phyloP scores from a whole-genome alignment of 805 yeast genomes.

The Saturnispora silvae region DNA sequence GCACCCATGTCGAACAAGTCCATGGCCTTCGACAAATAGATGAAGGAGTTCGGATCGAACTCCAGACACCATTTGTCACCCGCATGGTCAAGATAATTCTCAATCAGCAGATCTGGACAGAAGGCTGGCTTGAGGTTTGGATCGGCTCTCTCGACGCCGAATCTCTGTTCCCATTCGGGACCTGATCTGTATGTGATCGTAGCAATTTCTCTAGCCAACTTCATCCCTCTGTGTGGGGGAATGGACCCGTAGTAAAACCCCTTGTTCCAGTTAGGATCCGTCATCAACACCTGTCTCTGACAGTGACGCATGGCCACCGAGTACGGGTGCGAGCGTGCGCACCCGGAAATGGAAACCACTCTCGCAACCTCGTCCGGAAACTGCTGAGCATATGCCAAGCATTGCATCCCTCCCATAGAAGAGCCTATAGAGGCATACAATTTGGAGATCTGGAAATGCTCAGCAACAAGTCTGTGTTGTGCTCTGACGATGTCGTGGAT shows the following conservation, averaged over 20 bases:
- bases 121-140: constrained; percentile 71
- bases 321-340: constrained; percentile 90
- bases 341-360: constrained; percentile 76
- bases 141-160: constrained; percentile 81
- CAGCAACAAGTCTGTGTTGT: constrained; percentile 57
- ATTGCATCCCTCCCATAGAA: constrained; percentile 99
- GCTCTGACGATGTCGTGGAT: constrained; percentile 88
- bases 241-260: constrained; percentile 66
- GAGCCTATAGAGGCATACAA: constrained; percentile 79
- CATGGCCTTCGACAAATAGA: constrained; percentile 89
- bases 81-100: constrained; percentile 87
- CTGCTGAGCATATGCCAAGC: constrained; percentile 76
- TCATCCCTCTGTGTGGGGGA: constrained; percentile 94
- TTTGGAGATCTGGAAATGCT: constrained; percentile 51
- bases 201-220: constrained; percentile 85
- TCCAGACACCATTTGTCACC: constrained; percentile 90
- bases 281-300: constrained; percentile 87
- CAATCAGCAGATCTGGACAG: constrained; percentile 88
- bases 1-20: constrained; percentile 76
- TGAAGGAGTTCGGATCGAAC: constrained; percentile 81
- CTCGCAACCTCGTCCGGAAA: constrained; percentile 68
- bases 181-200: constrained; percentile 92
- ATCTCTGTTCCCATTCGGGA: constrained; percentile 93
- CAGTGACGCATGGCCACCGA: constrained; percentile 90
- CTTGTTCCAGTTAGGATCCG: constrained; percentile 90